These are phyloP conservation scores for Diaporthe sp. DNA, from an alignment of 2,329 filamentous ascomycete genomes.

Conservation along the genomic window DNA sequence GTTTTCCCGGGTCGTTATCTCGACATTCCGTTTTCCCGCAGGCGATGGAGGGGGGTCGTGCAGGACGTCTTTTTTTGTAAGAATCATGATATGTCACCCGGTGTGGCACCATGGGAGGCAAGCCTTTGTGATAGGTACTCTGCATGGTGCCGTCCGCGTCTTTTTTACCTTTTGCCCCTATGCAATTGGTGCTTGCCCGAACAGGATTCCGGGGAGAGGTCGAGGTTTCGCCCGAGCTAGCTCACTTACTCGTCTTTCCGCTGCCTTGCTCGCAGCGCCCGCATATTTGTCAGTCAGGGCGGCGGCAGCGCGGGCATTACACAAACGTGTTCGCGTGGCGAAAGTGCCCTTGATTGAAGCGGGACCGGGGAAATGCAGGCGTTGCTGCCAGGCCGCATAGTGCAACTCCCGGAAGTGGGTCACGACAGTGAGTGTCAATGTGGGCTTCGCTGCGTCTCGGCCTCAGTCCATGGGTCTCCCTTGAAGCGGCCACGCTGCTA, in stretches of 20 bases:
- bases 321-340: slow-evolving; percentile 13
- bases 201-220: neutral
- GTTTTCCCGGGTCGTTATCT: neutral
- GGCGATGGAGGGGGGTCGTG: neutral
- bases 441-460: slow-evolving; percentile 26
- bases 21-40: neutral
- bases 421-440: slow-evolving; percentile 16
- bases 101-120: neutral
- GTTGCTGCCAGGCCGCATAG: slow-evolving; percentile 9
- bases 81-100: slow-evolving; percentile 1
- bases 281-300: neutral
- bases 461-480: slow-evolving; percentile 20
- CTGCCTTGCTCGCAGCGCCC: neutral
- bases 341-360: neutral
- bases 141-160: neutral
- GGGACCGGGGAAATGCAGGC: slow-evolving; percentile 20
- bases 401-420: slow-evolving; percentile 13
- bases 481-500: neutral
- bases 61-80: neutral
- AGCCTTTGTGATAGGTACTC: slow-evolving; percentile 16
- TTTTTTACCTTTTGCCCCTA: neutral
- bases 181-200: neutral
- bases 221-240: neutral
- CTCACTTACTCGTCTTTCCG: neutral
- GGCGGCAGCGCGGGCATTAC: neutral